phyloP scores from a whole-genome alignment of 495 filamentous ascomycete species.

The Astrothelium macrocarpum region DNA sequence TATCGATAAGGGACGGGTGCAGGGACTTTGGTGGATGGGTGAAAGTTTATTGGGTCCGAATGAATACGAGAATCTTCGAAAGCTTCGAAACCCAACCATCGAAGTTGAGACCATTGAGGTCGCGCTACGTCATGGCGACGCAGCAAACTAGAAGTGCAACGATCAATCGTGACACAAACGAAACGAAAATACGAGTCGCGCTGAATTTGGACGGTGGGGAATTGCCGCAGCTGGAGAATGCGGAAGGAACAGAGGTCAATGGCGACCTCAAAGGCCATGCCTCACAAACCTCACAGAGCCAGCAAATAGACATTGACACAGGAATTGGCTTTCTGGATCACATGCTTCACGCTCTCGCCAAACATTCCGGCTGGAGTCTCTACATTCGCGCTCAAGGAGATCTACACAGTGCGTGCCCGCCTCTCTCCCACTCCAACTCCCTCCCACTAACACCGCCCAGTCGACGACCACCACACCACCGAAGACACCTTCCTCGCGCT shows the following conservation, averaged over 20 bases:
- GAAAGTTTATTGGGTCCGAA: neutral
- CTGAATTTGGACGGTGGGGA: conserved; percentile 83
- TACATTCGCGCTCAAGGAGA: conserved; percentile 74
- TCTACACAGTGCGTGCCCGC: conserved; percentile 64
- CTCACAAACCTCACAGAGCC: conserved; percentile 65
- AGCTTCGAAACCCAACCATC: neutral
- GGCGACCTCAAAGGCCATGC: conserved; percentile 56
- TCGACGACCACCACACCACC: conserved; percentile 97
- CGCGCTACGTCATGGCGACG: conserved; percentile 10
- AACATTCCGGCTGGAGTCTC: conserved; percentile 90
- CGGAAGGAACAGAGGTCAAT: conserved; percentile 30
- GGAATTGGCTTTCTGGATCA: conserved; percentile 99
- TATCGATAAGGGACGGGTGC: neutral
- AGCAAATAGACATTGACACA: conserved; percentile 78
- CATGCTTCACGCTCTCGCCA: conserved; percentile 94
- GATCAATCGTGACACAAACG: conserved; percentile 81
- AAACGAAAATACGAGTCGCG: conserved; percentile 90
- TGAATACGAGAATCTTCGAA: neutral
- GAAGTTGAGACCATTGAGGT: too few species aligned
- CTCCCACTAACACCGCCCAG: conserved; percentile 34
- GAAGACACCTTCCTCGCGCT: conserved; percentile 93
- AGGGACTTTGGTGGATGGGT: neutral
- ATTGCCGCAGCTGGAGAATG: conserved; percentile 47
- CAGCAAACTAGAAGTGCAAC: conserved; percentile 53
- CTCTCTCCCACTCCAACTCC: neutral